A percentile compares a stretch with the other conserved stretches of the same genome.
Conservation (phyloP, 176 grass and related monocot genomes). For the Tillandsia fasciculata region DNA sequence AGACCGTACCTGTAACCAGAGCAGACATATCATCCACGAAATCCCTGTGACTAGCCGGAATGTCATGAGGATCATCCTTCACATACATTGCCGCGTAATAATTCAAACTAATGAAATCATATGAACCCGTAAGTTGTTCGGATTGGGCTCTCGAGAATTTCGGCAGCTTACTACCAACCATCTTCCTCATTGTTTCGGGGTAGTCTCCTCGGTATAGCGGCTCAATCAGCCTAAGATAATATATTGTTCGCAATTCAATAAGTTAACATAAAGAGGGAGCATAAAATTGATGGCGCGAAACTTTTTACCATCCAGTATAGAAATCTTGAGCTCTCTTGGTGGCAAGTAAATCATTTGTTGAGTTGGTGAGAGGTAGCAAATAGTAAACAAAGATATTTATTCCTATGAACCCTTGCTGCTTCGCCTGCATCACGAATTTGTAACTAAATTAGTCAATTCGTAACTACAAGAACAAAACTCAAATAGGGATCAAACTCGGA, state of each 20-base stretch:
- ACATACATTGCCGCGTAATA: conserved; percentile 39
- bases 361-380: conserved; percentile 36
- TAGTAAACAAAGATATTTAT: conserved; percentile 30
- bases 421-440: conserved; percentile 15
- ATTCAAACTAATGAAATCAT: conserved; percentile 54
- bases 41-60: conserved; percentile 15
- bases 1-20: conserved; percentile 13
- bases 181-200: conserved; percentile 40
- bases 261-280: background rate
- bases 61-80: conserved; percentile 21
- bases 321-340: background rate
- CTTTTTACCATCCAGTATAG: background rate
- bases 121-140: conserved; percentile 29
- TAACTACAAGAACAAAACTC: background rate
- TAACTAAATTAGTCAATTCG: background rate
- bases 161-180: conserved; percentile 29
- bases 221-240: conserved; percentile 35
- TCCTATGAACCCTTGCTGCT: conserved; percentile 40
- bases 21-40: conserved; percentile 12
- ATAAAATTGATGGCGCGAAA: background rate
- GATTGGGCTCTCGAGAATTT: conserved; percentile 34
- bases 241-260: background rate
- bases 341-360: conserved; percentile 29
- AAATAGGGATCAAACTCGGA: background rate
- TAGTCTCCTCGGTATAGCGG: conserved; percentile 43